Evolutionary conservation across 108 stramenopile species (phyloP).

Genomic region (Nannochloropsis gaditana): DNA sequence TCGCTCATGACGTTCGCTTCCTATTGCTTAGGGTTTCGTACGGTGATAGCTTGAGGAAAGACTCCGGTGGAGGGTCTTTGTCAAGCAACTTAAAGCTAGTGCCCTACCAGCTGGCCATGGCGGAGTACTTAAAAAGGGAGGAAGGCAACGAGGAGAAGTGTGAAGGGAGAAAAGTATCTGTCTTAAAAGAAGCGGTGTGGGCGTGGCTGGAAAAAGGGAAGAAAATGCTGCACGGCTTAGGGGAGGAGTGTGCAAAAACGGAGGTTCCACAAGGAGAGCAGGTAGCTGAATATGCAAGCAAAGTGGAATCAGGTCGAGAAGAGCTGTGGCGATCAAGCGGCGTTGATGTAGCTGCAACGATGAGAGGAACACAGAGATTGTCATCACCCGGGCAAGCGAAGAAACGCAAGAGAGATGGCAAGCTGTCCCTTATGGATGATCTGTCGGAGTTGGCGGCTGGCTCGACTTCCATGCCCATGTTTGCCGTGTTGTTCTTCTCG

Average conservation of each 20-base stretch:
- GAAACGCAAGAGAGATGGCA: not conserved
- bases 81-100: slow-evolving; percentile 51
- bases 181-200: not conserved
- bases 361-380: too few species aligned
- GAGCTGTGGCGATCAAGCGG: not conserved
- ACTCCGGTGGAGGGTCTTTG: slow-evolving; percentile 48
- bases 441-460: not conserved
- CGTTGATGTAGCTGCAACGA: not conserved
- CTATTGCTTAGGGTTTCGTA: slow-evolving; percentile 48
- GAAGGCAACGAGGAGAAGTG: not conserved
- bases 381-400: not conserved
- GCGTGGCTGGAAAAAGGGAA: not conserved
- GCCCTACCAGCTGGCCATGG: slow-evolving; percentile 45
- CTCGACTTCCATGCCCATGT: not conserved
- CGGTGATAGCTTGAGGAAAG: slow-evolving; percentile 45
- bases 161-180: not conserved
- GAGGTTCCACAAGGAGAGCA: not conserved
- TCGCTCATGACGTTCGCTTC: slow-evolving; percentile 45
- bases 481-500: slow-evolving; percentile 12
- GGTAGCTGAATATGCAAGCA: not conserved
- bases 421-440: not conserved
- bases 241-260: not conserved
- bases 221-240: not conserved
- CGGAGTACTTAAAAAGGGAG: not conserved
- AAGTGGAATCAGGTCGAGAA: not conserved